Conservation (phyloP, 2,329 filamentous ascomycete species). For the Coccinonectria pachysandricola region DNA sequence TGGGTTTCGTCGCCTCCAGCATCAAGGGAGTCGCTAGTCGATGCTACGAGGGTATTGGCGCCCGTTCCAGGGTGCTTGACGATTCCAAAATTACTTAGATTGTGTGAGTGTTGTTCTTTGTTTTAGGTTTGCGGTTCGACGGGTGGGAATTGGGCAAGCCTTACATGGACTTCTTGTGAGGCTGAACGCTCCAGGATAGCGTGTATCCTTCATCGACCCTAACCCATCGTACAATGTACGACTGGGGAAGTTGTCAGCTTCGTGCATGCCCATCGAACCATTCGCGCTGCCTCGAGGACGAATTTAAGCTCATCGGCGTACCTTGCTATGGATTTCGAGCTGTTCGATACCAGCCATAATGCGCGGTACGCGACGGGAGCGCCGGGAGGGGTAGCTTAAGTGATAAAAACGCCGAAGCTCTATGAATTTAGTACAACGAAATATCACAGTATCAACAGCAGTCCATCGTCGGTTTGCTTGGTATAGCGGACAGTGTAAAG, state of each 20-base stretch:
- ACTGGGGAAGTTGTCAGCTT: slow-evolving; percentile 43
- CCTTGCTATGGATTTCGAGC: slow-evolving; percentile 95
- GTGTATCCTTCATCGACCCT: slow-evolving; percentile 83
- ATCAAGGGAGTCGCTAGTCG: slow-evolving; percentile 33
- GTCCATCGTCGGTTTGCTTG: too few species aligned
- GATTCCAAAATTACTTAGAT: slow-evolving; percentile 75
- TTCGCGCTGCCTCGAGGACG: not conserved
- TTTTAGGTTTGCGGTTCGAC: too few species aligned
- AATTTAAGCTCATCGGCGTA: slow-evolving; percentile 33
- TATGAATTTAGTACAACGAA: too few species aligned
- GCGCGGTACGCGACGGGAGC: slow-evolving; percentile 5
- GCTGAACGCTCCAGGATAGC: slow-evolving; percentile 95
- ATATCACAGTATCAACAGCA: too few species aligned
- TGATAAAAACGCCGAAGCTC: too few species aligned
- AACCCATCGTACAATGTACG: slow-evolving; percentile 96
- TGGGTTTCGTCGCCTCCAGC: slow-evolving; percentile 37
- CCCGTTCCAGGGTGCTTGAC: slow-evolving; percentile 88
- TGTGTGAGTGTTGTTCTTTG: slow-evolving; percentile 10
- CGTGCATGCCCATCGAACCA: not conserved
- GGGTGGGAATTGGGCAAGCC: too few species aligned
- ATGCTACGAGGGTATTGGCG: slow-evolving; percentile 35
- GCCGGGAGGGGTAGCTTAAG: not conserved
- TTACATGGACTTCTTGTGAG: slow-evolving; percentile 92
- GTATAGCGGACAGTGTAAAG: too few species aligned
- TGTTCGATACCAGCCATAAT: slow-evolving; percentile 91